phyloP scores from a whole-genome alignment of 768 basidiomycete species.

The Tricholoma bakamatsutake region DNA sequence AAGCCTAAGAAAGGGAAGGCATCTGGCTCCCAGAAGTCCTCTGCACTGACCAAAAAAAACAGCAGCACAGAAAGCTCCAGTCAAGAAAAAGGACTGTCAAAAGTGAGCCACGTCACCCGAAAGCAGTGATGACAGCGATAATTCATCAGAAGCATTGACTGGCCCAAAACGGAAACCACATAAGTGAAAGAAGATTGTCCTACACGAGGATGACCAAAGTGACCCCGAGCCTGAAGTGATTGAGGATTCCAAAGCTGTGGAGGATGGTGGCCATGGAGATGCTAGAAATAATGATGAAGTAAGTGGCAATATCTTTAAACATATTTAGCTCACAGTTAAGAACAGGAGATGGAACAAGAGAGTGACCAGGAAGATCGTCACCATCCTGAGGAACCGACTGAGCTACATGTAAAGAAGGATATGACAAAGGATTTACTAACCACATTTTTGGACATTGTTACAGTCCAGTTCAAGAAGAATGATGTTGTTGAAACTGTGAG shows the following conservation, averaged over 20 bases:
- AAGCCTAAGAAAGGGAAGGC: no score
- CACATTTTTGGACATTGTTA: not conserved
- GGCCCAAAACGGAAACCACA: not conserved
- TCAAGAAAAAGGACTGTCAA: no score
- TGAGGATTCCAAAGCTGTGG: no score
- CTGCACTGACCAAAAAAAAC: no score
- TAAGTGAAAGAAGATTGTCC: not conserved
- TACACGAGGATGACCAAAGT: not conserved
- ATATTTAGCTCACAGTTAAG: no score
- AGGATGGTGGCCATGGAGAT: not conserved
- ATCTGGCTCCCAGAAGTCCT: no score
- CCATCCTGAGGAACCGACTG: not conserved
- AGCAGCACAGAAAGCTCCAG: no score
- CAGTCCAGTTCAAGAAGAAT: not conserved
- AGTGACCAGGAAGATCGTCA: not conserved
- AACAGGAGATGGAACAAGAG: not conserved
- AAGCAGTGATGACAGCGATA: not conserved
- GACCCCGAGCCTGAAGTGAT: no score
- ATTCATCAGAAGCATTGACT: not conserved
- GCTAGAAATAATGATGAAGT: not conserved
- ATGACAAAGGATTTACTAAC: not conserved
- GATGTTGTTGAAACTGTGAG: not conserved
- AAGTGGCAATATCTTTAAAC: not conserved
- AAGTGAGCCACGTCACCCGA: no score
- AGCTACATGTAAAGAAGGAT: not conserved